These are phyloP conservation scores for Globisporangium nunn DNA, from an alignment of 352 stramenopile genomes.

Conservation along the genomic window DNA sequence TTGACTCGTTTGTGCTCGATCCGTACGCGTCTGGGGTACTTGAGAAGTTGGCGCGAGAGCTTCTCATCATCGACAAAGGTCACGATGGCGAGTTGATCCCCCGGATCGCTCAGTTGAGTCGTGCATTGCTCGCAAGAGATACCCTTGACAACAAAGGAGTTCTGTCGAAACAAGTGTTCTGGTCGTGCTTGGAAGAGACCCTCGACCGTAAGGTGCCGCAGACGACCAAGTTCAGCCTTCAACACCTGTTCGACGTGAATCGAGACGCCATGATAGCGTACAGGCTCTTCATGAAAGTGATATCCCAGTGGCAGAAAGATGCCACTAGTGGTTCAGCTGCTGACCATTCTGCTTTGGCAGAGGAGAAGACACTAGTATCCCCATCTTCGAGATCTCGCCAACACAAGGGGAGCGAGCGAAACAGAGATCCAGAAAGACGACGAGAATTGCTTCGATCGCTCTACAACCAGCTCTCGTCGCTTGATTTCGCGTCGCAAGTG, in stretches of 20 bases:
- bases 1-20: constrained; percentile 72
- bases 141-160: constrained; percentile 16
- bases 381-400: background rate
- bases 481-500: constrained; percentile 62
- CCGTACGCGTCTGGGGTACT: constrained; percentile 30
- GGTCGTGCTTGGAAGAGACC: constrained; percentile 23
- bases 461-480: constrained; percentile 58
- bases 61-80: constrained; percentile 19
- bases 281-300: constrained; percentile 67
- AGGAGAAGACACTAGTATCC: background rate
- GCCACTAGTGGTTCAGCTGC: background rate
- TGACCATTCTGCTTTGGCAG: background rate
- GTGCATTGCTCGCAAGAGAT: constrained; percentile 33
- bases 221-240: constrained; percentile 31
- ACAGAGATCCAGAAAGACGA: background rate
- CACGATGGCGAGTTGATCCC: constrained; percentile 17
- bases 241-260: constrained; percentile 68
- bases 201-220: constrained; percentile 19
- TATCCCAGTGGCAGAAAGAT: constrained; percentile 41
- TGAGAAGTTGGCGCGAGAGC: constrained; percentile 22
- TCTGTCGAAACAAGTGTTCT: constrained; percentile 23
- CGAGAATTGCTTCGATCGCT: constrained; percentile 38
- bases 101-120: constrained; percentile 42
- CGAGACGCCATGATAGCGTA: constrained; percentile 52
- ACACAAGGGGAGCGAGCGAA: background rate